Evolutionary conservation across 2,329 filamentous ascomycete species (phyloP).

Genomic region (Gaeumannomyces tritici): DNA sequence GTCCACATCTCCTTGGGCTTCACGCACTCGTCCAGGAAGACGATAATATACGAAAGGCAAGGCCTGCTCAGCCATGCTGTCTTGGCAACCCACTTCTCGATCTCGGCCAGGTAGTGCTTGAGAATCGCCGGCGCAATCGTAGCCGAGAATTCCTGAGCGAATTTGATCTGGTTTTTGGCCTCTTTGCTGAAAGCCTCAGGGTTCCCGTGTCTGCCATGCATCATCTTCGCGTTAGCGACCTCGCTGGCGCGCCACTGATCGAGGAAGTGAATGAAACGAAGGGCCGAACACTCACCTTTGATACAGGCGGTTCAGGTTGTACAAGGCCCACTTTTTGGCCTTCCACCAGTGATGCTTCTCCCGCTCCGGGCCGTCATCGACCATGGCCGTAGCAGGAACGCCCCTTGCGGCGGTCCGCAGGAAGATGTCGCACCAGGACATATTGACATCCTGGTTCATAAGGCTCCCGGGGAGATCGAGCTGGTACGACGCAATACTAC

Average conservation of each 20-base stretch:
- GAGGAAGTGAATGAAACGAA: background rate
- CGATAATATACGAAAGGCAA: constrained; percentile 84
- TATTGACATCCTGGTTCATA: constrained; percentile 71
- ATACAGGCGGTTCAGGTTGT: constrained; percentile 91
- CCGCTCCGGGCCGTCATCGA: constrained; percentile 71
- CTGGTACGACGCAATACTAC: constrained; percentile 28
- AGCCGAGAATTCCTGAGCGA: constrained; percentile 82
- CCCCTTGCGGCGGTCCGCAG: constrained; percentile 80
- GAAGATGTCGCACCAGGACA: constrained; percentile 95
- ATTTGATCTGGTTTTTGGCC: constrained; percentile 64
- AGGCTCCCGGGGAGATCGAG: constrained; percentile 77
- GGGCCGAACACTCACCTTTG: background rate
- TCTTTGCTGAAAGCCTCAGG: constrained; percentile 67
- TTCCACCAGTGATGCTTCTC: constrained; percentile 99
- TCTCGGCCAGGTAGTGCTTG: constrained; percentile 86
- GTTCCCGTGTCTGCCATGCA: constrained; percentile 68
- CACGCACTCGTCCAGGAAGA: constrained; percentile 94
- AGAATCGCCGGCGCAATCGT: constrained; percentile 94
- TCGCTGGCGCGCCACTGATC: background rate
- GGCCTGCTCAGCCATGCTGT: constrained; percentile 91
- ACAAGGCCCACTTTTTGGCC: constrained; percentile 99
- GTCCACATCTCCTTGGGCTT: constrained; percentile 97
- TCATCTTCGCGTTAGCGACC: background rate
- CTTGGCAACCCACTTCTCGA: constrained; percentile 96
- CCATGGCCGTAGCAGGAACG: constrained; percentile 68